Percentiles rank a stretch among this genome's conserved stretches.
phyloP scores from a whole-genome alignment of 805 yeast species.

The Wickerhamomyces queroliae region DNA sequence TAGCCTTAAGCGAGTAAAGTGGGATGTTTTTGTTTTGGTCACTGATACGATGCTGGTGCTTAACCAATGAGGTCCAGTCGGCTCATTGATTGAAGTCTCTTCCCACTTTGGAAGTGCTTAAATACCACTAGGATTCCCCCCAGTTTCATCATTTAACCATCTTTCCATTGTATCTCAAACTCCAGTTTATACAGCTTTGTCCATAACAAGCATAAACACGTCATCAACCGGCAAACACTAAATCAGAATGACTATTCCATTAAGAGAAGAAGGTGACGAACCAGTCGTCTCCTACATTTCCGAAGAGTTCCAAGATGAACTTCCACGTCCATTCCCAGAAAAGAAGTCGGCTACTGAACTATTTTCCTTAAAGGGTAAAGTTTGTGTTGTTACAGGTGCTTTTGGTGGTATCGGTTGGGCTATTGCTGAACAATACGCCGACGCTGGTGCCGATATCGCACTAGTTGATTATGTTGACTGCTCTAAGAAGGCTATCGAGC shows the following conservation, averaged over 20 bases:
- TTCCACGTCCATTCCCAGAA: constrained; percentile 46
- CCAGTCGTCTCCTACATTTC: neutral
- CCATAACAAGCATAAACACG: too few relatives aligned
- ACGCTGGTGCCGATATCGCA: constrained; percentile 81
- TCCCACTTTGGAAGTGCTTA: too few relatives aligned
- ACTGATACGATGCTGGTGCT: too few relatives aligned
- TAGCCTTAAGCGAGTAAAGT: too few relatives aligned
- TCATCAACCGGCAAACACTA: neutral
- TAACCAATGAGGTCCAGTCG: too few relatives aligned
- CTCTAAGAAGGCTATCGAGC: constrained; percentile 33
- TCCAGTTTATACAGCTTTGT: too few relatives aligned
- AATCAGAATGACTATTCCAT: neutral
- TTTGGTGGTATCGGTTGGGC: constrained; percentile 74
- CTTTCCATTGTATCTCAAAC: too few relatives aligned
- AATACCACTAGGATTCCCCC: too few relatives aligned
- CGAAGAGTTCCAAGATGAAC: constrained; percentile 15
- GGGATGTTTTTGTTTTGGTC: too few relatives aligned
- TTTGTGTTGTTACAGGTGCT: constrained; percentile 77
- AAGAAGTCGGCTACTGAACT: constrained; percentile 49
- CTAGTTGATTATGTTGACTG: constrained; percentile 12
- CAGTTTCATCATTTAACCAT: too few relatives aligned
- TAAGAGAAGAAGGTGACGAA: neutral
- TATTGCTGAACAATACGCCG: constrained; percentile 73
- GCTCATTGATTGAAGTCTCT: too few relatives aligned
- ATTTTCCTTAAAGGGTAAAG: constrained; percentile 72